phyloP scores from a whole-genome alignment of 352 stramenopile species.

The Pythium grandisporangium region DNA sequence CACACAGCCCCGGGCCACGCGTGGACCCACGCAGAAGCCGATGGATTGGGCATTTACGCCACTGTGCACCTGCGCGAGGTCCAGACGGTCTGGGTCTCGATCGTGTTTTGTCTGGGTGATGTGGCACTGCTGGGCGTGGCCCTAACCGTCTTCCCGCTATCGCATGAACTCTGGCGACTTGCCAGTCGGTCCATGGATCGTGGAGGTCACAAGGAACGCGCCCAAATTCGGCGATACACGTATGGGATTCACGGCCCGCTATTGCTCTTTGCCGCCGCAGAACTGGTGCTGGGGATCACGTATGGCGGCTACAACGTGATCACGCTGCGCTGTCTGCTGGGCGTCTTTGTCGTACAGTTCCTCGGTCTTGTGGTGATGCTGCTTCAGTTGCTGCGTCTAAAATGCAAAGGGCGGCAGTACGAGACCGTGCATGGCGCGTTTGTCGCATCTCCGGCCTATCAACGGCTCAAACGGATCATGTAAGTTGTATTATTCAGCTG shows the following conservation, averaged over 20 bases:
- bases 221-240: constrained; percentile 28
- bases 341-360: constrained; percentile 40
- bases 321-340: constrained; percentile 24
- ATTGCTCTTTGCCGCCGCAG: constrained; percentile 14
- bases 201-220: constrained; percentile 23
- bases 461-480: constrained; percentile 53
- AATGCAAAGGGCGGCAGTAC: constrained; percentile 31
- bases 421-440: constrained; percentile 46
- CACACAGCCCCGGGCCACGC: background rate
- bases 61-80: constrained; percentile 19
- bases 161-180: constrained; percentile 43
- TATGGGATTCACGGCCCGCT: constrained; percentile 18
- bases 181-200: constrained; percentile 48
- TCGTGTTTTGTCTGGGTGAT: constrained; percentile 30
- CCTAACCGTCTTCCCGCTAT: constrained; percentile 36
- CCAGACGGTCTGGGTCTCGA: constrained; percentile 11
- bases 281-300: constrained; percentile 16
- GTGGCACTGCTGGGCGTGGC: constrained; percentile 39
- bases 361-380: constrained; percentile 33
- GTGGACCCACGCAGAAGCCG: constrained; percentile 9
- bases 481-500: too few relatives aligned
- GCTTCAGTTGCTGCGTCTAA: constrained; percentile 22
- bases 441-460: constrained; percentile 40
- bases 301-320: constrained; percentile 24
- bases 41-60: constrained; percentile 35